Evolutionary conservation across 306 rosid genomes (phyloP).

Genomic region (Dryas alaskensis): DNA sequence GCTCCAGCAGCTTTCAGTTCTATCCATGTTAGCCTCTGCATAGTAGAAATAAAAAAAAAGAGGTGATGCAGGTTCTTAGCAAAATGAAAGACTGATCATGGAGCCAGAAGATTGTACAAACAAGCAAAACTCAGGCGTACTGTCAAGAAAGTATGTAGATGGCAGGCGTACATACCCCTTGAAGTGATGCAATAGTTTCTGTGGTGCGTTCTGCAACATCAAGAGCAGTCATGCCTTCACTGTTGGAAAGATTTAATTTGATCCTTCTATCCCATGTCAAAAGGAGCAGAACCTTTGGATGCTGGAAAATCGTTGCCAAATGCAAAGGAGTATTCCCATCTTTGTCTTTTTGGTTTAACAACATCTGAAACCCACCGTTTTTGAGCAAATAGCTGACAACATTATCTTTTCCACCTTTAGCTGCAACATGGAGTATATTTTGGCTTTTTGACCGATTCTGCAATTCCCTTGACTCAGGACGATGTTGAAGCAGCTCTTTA

Average conservation of each 20-base stretch:
- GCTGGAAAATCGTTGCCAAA: constrained; percentile 16
- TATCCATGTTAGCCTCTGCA: constrained; percentile 4
- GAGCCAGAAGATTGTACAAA: too few relatives aligned
- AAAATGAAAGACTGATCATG: too few relatives aligned
- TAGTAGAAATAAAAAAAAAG: neutral
- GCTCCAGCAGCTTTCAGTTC: constrained; percentile 11
- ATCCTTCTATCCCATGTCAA: constrained; percentile 10
- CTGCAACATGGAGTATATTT: constrained; percentile 13
- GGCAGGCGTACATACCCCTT: neutral
- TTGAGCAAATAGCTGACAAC: constrained; percentile 10
- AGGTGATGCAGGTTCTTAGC: too few relatives aligned
- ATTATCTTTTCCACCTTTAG: constrained; percentile 12
- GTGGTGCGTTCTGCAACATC: neutral
- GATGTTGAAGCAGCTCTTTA: constrained; percentile 1
- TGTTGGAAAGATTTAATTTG: neutral
- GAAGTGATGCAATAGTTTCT: neutral
- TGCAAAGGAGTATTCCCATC: constrained; percentile 32
- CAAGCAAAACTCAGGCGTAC: too few relatives aligned
- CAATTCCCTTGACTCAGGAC: constrained; percentile 14
- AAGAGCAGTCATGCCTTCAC: neutral
- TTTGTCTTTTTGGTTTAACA: constrained; percentile 26
- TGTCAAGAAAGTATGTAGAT: too few relatives aligned
- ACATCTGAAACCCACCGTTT: neutral
- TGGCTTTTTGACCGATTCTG: neutral
- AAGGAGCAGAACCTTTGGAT: neutral